Conservation (phyloP, 495 filamentous ascomycete species). For the Trypethelium eluteriae region DNA sequence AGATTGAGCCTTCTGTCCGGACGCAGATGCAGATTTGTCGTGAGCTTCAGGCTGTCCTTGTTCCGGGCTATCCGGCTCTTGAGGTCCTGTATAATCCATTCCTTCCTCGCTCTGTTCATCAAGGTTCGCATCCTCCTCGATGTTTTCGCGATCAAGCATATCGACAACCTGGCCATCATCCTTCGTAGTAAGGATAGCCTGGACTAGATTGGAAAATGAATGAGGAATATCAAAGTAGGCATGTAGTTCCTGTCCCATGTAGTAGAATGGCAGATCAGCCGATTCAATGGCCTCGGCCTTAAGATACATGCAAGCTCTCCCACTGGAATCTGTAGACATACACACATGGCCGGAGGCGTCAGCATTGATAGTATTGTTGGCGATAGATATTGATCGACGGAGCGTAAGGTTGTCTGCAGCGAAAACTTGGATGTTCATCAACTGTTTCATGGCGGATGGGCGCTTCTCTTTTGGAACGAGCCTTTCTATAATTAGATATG, state of each 20-base stretch:
- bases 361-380: neutral
- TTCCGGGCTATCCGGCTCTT: neutral
- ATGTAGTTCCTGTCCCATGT: neutral
- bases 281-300: neutral
- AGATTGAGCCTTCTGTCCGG: neutral
- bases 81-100: neutral
- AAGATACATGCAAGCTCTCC: neutral
- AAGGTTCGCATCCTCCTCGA: neutral
- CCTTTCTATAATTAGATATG: neutral
- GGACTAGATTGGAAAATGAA: neutral
- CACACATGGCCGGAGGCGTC: too few species aligned
- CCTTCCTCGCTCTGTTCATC: neutral
- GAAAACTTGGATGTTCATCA: constrained; percentile 7
- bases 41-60: too few species aligned
- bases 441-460: neutral
- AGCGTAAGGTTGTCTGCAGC: constrained; percentile 7
- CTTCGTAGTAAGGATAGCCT: neutral
- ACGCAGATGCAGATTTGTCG: too few species aligned
- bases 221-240: neutral
- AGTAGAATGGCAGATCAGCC: neutral
- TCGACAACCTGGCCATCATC: neutral
- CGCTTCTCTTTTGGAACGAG: neutral
- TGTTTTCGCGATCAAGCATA: constrained; percentile 1
- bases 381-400: neutral
- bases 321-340: neutral